Conservation (phyloP, 345 rosid species). For the Cardamine occulta region DNA sequence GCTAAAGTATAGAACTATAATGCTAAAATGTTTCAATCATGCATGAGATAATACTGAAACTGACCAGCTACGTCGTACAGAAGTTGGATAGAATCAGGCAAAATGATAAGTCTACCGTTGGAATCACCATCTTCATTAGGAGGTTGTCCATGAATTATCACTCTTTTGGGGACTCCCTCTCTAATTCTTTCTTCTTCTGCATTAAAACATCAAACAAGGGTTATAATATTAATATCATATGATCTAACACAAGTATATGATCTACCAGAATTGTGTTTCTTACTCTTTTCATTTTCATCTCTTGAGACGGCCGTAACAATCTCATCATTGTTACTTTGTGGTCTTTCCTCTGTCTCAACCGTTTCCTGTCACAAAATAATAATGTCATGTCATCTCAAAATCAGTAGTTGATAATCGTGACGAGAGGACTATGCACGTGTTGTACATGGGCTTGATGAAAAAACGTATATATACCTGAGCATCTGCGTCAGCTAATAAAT, state of each 20-base stretch:
- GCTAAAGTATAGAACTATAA: not conserved
- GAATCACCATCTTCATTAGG: constrained; percentile 55
- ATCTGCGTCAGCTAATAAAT: constrained; percentile 54
- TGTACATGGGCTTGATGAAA: not conserved
- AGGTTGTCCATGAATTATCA: constrained; percentile 72
- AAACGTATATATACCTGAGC: constrained; percentile 52
- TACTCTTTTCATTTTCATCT: constrained; percentile 60
- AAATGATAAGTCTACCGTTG: constrained; percentile 66
- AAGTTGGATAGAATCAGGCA: constrained; percentile 69
- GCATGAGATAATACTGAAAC: constrained; percentile 21
- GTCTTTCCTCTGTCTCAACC: constrained; percentile 49
- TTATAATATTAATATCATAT: not conserved
- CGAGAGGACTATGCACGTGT: not conserved
- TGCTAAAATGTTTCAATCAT: not conserved
- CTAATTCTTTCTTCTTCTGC: constrained; percentile 51
- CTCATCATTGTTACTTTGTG: constrained; percentile 39
- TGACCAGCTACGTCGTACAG: constrained; percentile 80
- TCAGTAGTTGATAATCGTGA: not conserved
- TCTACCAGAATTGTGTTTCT: constrained; percentile 20
- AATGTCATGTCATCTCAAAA: not conserved
- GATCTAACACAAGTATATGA: too few relatives aligned
- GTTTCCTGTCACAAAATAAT: constrained; percentile 50
- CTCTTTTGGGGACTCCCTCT: constrained; percentile 52
- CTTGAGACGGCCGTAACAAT: constrained; percentile 33
- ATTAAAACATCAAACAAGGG: not conserved